phyloP scores from a whole-genome alignment of 1,139 yeast genomes.

The Taphrina deformans region DNA sequence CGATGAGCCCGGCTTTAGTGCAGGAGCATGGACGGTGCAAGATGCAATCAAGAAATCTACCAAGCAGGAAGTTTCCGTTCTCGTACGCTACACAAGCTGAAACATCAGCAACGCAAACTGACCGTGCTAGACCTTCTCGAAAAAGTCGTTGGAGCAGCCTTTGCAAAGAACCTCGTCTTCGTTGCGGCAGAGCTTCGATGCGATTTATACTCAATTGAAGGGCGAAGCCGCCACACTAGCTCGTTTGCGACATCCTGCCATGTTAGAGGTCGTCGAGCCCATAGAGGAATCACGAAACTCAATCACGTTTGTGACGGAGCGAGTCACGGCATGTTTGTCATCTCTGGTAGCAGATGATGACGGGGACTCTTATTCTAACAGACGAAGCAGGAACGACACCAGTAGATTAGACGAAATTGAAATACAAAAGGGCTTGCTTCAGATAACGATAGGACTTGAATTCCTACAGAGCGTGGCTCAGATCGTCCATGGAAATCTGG shows the following conservation, averaged over 20 bases:
- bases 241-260: constrained; percentile 82
- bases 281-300: constrained; percentile 80
- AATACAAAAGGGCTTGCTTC: constrained; percentile 82
- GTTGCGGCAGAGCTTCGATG: constrained; percentile 44
- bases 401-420: constrained; percentile 61
- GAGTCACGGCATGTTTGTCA: constrained; percentile 61
- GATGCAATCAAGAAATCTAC: constrained; percentile 70
- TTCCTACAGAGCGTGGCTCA: constrained; percentile 78
- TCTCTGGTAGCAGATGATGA: constrained; percentile 48
- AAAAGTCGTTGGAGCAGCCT: constrained; percentile 65
- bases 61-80: constrained; percentile 41
- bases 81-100: background rate
- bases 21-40: constrained; percentile 83
- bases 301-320: constrained; percentile 81
- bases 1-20: constrained; percentile 67
- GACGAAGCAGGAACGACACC: constrained; percentile 40
- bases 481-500: constrained; percentile 73
- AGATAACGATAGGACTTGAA: constrained; percentile 72
- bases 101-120: constrained; percentile 32
- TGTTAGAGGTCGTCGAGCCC: constrained; percentile 78
- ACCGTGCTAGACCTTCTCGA: constrained; percentile 61
- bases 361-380: constrained; percentile 34
- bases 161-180: constrained; percentile 50
- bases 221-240: constrained; percentile 69
- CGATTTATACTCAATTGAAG: constrained; percentile 54